Evolutionary conservation across 768 basidiomycete species (phyloP), one percentile per base, ranked within the genome.

Genomic region (Strobilomyces dryophilus): DNA sequence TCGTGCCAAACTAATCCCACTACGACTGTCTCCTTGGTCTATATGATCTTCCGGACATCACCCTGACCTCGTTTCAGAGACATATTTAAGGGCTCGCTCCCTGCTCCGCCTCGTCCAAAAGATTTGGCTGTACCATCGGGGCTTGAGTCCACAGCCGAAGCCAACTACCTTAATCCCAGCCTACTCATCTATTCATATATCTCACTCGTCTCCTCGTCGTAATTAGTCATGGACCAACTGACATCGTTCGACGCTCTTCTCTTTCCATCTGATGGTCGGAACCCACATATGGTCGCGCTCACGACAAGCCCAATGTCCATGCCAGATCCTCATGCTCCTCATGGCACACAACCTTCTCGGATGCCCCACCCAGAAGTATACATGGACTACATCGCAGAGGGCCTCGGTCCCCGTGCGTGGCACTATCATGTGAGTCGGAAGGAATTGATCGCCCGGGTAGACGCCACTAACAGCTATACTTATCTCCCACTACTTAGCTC

Each of bases 351-450:
- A 27, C 76, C 77, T 31, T 71, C 81, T 43, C 82, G 84, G 48
- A 79, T 88, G 75, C 89, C 89, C 0, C 89, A 92, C 67, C 89
- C 89, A 11, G 88, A 91, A 67, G 80, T 88, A 39, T 82, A 87
- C 64, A 92, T 92, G 89, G 87, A 91, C 70, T 87, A 85, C 69
- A 83, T 92, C 60, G 87, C 86, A 63, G 87, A 90, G 70, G 79
- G 80, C 49, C 75, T 81, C 54, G 84, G 83, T 31, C 70, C 81
- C 17, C 78, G 82, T 52, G 80, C 83, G 15, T 91, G 89, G 88
- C 79, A 80, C 62, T 87, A 81, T 66, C 81, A 85, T 72, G 88
- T 88, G 57, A 61, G 75, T 68, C 26, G n/a, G 42, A 46, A 45
- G 37, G 32, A 31, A 41, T 52, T 24, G 49, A 58, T 61, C 53